phyloP scores from a whole-genome alignment of 2,329 filamentous ascomycete genomes.

The Colletotrichum noveboracense region DNA sequence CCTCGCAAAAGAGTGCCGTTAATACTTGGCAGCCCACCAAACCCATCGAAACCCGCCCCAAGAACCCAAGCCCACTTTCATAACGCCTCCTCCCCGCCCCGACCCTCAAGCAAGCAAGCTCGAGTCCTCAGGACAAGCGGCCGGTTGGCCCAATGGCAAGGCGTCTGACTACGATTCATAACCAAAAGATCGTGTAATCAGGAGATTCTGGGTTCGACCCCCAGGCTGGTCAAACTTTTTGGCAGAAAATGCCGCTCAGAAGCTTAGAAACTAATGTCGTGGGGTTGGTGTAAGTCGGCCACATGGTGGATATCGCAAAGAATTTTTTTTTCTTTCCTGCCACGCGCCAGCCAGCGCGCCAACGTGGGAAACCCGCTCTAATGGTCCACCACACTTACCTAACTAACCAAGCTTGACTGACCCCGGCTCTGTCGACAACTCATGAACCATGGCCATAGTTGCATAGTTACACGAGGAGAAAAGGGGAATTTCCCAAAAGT shows the following conservation, averaged over 20 bases:
- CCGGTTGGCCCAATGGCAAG: constrained; percentile 43
- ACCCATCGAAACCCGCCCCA: neutral
- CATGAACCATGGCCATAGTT: neutral
- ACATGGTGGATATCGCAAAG: neutral
- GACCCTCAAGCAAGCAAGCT: neutral
- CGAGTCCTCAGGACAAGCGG: neutral
- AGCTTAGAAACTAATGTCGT: neutral
- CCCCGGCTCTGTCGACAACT: neutral
- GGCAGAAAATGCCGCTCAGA: neutral
- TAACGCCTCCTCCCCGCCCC: neutral
- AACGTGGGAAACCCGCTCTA: neutral
- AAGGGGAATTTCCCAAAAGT: neutral
- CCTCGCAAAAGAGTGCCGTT: neutral
- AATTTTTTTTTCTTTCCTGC: neutral
- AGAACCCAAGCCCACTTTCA: neutral
- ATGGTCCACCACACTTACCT: neutral
- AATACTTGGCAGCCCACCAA: neutral
- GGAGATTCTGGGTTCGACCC: constrained; percentile 23
- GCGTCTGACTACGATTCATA: constrained; percentile 44
- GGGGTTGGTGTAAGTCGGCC: neutral
- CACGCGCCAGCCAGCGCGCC: neutral
- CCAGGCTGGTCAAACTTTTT: constrained; percentile 13
- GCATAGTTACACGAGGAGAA: neutral
- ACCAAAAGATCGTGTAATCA: neutral
- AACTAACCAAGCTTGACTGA: neutral